Base-by-base conservation (phyloP, 441 rosid species). In the Erysimum pusillum region DNA sequence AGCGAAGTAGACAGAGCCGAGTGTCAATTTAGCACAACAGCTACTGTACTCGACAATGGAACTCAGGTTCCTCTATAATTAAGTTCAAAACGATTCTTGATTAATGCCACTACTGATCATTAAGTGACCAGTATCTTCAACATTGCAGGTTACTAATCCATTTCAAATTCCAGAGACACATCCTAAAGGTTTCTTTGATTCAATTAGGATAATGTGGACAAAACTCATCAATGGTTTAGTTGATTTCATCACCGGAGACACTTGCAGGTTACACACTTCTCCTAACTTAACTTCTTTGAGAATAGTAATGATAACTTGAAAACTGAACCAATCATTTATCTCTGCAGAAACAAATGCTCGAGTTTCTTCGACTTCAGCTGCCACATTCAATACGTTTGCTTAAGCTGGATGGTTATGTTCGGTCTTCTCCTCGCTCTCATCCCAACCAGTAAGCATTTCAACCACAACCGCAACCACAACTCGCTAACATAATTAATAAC, bases 1-100 rank as follows among this genome's bases (percentile, higher is more conserved):
- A 84, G 39, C 54, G 99, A 96, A 83, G 95, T 83, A 64, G 99
- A 93, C 79, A 86, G 97, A 87, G 98, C 96, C 14, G 97, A 91
- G 72, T 93, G 97, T 79, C 95, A 91, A 58, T 95, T 91, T 80
- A 90, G 87, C 78, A 91, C 98, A 46, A 91, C 91, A 17, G 88
- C 94, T 28, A 90, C 98, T 2, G 68, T 88, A 70, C 83, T 90
- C 54, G 92, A 91, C 81, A 93, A 91, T 85, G 96, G 97, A 82
- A 80, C 97, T 53, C 97, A 93, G 96, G 97, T 92, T 79, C 41
- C 0, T 28, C 57, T 20, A 38, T 28, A 28, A 20, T 36, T 0
- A 7, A 35, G 1, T 46, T 41, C n/a, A 64, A 8, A 25, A 25
- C 7, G 20, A 22, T 76, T 38, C 38, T 36, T 60, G 56, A 42